Base-by-base conservation (phyloP, 2,329 filamentous ascomycete genomes). In the Lachnellula occidentalis region DNA sequence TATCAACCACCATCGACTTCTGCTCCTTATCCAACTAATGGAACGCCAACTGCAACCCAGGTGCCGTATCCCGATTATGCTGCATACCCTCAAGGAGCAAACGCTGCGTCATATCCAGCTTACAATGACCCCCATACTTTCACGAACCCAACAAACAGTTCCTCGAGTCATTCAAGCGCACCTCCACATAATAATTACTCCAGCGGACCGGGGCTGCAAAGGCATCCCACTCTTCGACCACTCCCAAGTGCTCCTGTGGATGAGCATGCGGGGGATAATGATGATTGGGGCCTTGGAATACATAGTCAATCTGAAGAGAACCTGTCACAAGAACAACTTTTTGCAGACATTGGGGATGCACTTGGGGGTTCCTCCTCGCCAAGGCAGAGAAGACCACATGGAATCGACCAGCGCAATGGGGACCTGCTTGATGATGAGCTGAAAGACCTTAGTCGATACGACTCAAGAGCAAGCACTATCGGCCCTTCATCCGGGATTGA, bases 401-500 rank as follows among this genome's bases (percentile, higher is more conserved):
- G 49, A 9, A 24, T 54, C 11, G 54, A 59, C 46, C 58, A 60
- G 50, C 57, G 53, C 14, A 79, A 81, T 59, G 77, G 78, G 34
- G 70, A 72, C 58, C 69, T 77, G 19, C 70, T 73, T 2, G 75
- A 78, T 21, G 74, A 76, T 21, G 76, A 80, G 41, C 58, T 74
- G 37, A 74, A 76, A 15, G 74, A 79, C 43, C 67, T 80, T 19
- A 76, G 74, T 42, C 74, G 76, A 48, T 79, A 79, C 61, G 73
- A 76, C 60, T 80, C 79, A 1, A 74, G 69, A 34, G 76, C 75
- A 6, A 78, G 74, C n/a, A 80, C 76, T 15, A 53, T 72, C 42
- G 71, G 70, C 34, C 69, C 70, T 37, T 61, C 67, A 34, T 66
- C 70, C 17, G 70, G 73, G 4, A 69, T 80, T 27, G 77, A 76